These are phyloP conservation scores for Schizothecium vesticola DNA, from an alignment of 495 filamentous ascomycete species.

Conservation along the genomic window DNA sequence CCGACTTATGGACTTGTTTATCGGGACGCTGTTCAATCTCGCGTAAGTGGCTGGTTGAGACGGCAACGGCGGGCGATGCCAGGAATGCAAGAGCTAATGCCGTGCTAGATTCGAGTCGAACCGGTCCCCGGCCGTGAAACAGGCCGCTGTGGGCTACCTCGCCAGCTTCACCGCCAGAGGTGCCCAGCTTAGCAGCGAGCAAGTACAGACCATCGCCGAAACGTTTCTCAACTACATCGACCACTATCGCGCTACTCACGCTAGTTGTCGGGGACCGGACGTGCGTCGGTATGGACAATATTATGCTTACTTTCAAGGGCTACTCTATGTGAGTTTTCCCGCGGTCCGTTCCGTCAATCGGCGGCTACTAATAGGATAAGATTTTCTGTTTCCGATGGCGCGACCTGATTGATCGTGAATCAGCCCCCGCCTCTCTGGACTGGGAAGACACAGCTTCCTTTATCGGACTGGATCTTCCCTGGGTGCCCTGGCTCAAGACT, in stretches of 20 bases:
- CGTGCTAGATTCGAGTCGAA: conserved; percentile 39
- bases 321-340: conserved; percentile 21
- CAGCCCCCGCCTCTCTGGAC: conserved; percentile 39
- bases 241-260: conserved; percentile 53
- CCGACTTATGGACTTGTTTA: conserved; percentile 70
- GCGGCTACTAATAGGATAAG: conserved; percentile 40
- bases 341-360: conserved; percentile 35
- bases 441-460: conserved; percentile 52
- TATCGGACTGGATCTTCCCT: conserved; percentile 59
- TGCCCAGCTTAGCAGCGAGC: conserved; percentile 65
- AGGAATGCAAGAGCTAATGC: background rate
- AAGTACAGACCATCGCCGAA: conserved; percentile 71
- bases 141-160: conserved; percentile 85
- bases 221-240: conserved; percentile 70
- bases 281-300: conserved; percentile 75
- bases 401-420: conserved; percentile 62
- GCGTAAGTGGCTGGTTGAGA: conserved; percentile 14
- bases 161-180: conserved; percentile 86
- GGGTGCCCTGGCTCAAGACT: conserved; percentile 68
- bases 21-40: conserved; percentile 66
- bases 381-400: conserved; percentile 99
- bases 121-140: conserved; percentile 62
- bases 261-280: conserved; percentile 72
- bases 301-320: conserved; percentile 82
- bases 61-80: background rate